phyloP scores from a whole-genome alignment of 2,329 filamentous ascomycete species.

The Orbilia javanica region DNA sequence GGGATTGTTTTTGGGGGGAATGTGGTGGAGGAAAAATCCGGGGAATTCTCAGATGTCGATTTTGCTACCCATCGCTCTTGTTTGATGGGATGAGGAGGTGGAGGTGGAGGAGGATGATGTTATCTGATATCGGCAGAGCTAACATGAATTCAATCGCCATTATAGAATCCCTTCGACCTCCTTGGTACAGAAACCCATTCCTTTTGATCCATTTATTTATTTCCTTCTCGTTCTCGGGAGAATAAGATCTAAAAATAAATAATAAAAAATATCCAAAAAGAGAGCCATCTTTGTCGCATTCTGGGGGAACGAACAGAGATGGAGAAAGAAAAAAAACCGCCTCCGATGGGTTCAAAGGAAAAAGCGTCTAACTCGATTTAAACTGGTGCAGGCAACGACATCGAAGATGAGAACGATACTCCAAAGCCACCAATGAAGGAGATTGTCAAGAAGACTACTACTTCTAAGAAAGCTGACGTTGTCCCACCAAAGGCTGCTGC shows the following conservation, averaged over 20 bases:
- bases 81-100: not conserved
- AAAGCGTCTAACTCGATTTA: constrained; percentile 54
- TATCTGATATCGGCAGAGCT: constrained; percentile 63
- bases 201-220: not conserved
- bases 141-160: constrained; percentile 63
- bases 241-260: not conserved
- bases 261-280: not conserved
- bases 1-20: not conserved
- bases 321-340: not conserved
- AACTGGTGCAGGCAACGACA: constrained; percentile 73
- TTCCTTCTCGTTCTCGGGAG: not conserved
- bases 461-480: constrained; percentile 87
- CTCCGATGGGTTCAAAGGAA: not conserved
- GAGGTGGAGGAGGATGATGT: not conserved
- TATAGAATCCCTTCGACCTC: constrained; percentile 95
- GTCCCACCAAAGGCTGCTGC: constrained; percentile 62
- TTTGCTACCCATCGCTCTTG: not conserved
- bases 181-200: constrained; percentile 90
- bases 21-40: not conserved
- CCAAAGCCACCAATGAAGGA: constrained; percentile 82
- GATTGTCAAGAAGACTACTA: constrained; percentile 83
- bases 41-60: not conserved
- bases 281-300: not conserved
- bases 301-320: too few species aligned
- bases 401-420: constrained; percentile 79